Percentiles rank a stretch among this genome's conserved stretches.
Conservation (phyloP, 176 grass and related monocot genomes). For the Echinochloa phyllopogon region DNA sequence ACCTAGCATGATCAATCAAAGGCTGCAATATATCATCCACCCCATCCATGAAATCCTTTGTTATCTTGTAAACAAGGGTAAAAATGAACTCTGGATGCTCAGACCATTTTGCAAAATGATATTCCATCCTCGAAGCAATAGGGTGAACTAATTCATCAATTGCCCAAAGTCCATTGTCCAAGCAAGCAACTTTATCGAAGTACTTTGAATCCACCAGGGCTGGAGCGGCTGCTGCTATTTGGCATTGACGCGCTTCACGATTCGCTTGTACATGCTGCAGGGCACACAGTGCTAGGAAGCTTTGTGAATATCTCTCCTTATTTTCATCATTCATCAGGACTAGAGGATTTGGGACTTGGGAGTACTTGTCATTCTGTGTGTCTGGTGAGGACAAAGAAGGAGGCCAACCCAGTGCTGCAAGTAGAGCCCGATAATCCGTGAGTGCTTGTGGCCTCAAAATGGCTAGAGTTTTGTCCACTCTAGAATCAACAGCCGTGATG, state of each 20-base stretch:
- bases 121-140: constrained; percentile 86
- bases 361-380: constrained; percentile 50
- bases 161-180: constrained; percentile 75
- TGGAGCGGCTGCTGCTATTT: constrained; percentile 21
- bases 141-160: constrained; percentile 86
- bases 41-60: constrained; percentile 87
- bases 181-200: constrained; percentile 49
- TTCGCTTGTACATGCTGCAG: constrained; percentile 78
- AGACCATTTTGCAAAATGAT: constrained; percentile 92
- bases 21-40: constrained; percentile 90
- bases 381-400: constrained; percentile 73
- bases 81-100: constrained; percentile 88
- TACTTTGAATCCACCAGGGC: constrained; percentile 35
- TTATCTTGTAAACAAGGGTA: constrained; percentile 87
- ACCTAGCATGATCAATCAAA: constrained; percentile 88
- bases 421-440: constrained; percentile 76
- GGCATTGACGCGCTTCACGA: constrained; percentile 55
- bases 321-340: constrained; percentile 76
- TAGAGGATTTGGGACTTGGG: constrained; percentile 75
- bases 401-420: constrained; percentile 86
- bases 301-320: constrained; percentile 74
- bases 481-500: constrained; percentile 82
- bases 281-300: constrained; percentile 80
- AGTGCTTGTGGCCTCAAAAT: constrained; percentile 88
- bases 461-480: constrained; percentile 80